phyloP scores from a whole-genome alignment of 2,329 filamentous ascomycete genomes.

The Nannizziopsis arthrosporioides region DNA sequence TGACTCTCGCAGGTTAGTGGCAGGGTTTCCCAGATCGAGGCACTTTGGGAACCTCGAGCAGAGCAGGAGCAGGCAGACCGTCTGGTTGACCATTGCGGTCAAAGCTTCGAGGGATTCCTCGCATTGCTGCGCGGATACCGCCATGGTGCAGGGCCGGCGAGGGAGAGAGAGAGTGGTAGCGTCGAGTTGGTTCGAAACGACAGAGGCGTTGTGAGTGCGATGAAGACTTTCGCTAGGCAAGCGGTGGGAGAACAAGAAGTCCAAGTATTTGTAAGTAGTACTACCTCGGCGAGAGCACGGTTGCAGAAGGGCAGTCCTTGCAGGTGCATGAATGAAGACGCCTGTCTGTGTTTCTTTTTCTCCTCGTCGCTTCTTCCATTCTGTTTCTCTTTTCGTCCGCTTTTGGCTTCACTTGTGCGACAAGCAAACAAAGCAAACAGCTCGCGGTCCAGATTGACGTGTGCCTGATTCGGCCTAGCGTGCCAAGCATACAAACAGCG shows the following conservation, averaged over 20 bases:
- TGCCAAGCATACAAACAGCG: too few relatives aligned
- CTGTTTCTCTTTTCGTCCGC: not conserved
- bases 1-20: not conserved
- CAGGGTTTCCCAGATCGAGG: not conserved
- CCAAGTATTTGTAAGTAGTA: too few relatives aligned
- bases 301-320: too few relatives aligned
- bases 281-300: too few relatives aligned
- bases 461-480: too few relatives aligned
- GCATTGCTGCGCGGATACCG: not conserved
- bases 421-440: not conserved
- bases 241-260: too few relatives aligned
- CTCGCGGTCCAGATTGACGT: too few relatives aligned
- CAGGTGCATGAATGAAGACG: too few relatives aligned
- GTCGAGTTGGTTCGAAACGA: too few relatives aligned
- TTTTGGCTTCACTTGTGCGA: constrained; percentile 1
- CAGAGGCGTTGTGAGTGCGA: not conserved
- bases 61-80: constrained; percentile 20
- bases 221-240: constrained; percentile 10
- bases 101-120: constrained; percentile 27
- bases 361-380: not conserved
- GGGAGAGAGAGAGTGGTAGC: too few relatives aligned
- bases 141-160: not conserved
- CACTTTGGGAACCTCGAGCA: too few relatives aligned
- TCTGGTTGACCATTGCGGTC: constrained; percentile 28
- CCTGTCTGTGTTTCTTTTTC: not conserved